Evolutionary conservation across 768 basidiomycete species (phyloP).

Genomic region (Serendipita vermifera): DNA sequence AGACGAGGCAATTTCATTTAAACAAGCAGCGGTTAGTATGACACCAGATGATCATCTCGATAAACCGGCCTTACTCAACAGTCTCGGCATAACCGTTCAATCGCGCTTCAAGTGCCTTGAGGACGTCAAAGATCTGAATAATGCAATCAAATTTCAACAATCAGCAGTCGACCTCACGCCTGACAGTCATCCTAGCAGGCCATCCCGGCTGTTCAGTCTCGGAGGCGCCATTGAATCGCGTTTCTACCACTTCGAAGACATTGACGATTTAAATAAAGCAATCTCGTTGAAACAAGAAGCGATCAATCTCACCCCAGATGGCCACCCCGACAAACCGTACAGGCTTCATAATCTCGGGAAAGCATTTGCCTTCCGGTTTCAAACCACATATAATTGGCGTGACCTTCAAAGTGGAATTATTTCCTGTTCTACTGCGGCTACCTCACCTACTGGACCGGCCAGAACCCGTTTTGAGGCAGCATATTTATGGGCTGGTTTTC

Average conservation of each 20-base stretch:
- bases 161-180: constrained; percentile 12
- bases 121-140: constrained; percentile 12
- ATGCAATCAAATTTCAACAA: constrained; percentile 4
- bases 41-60: constrained; percentile 13
- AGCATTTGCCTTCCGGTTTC: constrained; percentile 8
- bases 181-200: constrained; percentile 8
- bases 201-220: constrained; percentile 10
- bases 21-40: neutral
- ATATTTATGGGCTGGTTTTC: too few species aligned
- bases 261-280: constrained; percentile 12
- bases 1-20: neutral
- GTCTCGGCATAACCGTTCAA: constrained; percentile 8
- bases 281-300: constrained; percentile 5
- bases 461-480: too few species aligned
- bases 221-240: constrained; percentile 7
- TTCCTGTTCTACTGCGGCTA: too few species aligned
- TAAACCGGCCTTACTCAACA: constrained; percentile 10
- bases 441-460: too few species aligned
- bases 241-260: constrained; percentile 12
- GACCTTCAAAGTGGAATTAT: too few species aligned
- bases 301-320: constrained; percentile 12
- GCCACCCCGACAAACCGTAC: constrained; percentile 13
- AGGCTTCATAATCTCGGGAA: constrained; percentile 11
- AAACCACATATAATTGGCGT: too few species aligned
- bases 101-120: constrained; percentile 12